These are phyloP conservation scores for Sporothrix inflata DNA, from an alignment of 2,329 filamentous ascomycete genomes.

Conservation along the genomic window DNA sequence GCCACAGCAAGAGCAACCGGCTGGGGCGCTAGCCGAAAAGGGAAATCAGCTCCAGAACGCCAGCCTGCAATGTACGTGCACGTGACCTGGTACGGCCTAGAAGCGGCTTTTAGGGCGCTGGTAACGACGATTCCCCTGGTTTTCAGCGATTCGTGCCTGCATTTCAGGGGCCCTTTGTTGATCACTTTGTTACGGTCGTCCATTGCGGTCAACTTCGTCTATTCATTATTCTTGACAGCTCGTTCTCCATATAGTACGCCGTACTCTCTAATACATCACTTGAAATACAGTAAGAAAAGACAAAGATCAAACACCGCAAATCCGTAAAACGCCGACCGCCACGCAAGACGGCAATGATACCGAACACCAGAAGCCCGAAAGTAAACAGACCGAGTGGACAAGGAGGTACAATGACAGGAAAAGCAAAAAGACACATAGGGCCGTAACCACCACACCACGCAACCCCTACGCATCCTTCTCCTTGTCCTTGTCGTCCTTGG, in stretches of 20 bases:
- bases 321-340: slow-evolving; percentile 20
- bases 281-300: slow-evolving; percentile 6
- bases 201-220: slow-evolving; percentile 3
- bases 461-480: slow-evolving; percentile 28
- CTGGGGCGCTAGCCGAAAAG: slow-evolving; percentile 21
- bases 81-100: not conserved
- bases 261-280: not conserved
- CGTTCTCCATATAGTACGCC: not conserved
- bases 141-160: not conserved
- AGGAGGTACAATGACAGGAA: not conserved
- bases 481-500: slow-evolving; percentile 86
- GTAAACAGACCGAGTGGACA: not conserved
- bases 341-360: slow-evolving; percentile 15
- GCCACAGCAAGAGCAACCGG: slow-evolving; percentile 2
- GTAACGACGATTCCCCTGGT: not conserved
- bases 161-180: not conserved
- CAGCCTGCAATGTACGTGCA: not conserved
- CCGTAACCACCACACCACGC: too few relatives aligned
- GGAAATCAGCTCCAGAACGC: slow-evolving; percentile 29
- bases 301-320: slow-evolving; percentile 12
- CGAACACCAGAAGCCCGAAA: slow-evolving; percentile 13
- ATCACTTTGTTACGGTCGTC: not conserved
- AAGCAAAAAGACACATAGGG: not conserved
- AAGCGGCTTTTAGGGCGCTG: not conserved
- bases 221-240: slow-evolving; percentile 27